Conservation (phyloP, 2,329 filamentous ascomycete species). For the Ilyonectria sp. region DNA sequence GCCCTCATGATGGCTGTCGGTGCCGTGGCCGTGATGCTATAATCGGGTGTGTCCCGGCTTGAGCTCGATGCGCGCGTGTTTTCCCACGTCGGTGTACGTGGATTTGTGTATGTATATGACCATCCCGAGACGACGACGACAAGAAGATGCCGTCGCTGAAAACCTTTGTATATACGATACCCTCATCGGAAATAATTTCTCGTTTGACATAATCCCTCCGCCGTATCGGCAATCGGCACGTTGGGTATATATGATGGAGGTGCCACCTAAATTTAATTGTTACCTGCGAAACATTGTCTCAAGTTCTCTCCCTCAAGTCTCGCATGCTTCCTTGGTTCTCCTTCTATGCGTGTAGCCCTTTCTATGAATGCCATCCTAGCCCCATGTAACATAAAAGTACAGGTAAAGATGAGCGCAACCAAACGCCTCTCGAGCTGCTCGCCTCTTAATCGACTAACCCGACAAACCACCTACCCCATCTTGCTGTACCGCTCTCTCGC, state of each 20-base stretch:
- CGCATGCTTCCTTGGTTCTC: neutral
- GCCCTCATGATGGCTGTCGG: conserved; percentile 40
- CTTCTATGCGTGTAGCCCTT: neutral
- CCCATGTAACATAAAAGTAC: neutral
- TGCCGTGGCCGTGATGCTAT: conserved; percentile 31
- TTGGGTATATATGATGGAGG: neutral
- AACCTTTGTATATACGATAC: conserved; percentile 28
- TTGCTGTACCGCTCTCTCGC: conserved; percentile 77
- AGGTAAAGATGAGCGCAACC: neutral
- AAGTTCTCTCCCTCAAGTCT: neutral
- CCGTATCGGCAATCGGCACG: neutral
- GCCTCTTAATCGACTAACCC: neutral
- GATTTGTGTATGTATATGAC: conserved; percentile 6
- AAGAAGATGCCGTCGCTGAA: neutral
- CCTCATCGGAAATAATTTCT: conserved; percentile 21
- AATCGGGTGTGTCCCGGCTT: neutral
- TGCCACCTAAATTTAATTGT: conserved; percentile 2
- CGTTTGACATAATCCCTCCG: neutral
- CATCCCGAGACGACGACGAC: neutral
- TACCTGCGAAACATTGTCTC: neutral
- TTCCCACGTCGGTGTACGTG: neutral
- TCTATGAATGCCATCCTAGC: neutral
- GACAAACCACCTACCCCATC: conserved; percentile 54
- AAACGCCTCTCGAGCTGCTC: neutral
- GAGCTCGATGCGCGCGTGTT: neutral